Evolutionary conservation across 2,329 filamentous ascomycete genomes (phyloP).

Genomic region (Metarhizium anisopliae): DNA sequence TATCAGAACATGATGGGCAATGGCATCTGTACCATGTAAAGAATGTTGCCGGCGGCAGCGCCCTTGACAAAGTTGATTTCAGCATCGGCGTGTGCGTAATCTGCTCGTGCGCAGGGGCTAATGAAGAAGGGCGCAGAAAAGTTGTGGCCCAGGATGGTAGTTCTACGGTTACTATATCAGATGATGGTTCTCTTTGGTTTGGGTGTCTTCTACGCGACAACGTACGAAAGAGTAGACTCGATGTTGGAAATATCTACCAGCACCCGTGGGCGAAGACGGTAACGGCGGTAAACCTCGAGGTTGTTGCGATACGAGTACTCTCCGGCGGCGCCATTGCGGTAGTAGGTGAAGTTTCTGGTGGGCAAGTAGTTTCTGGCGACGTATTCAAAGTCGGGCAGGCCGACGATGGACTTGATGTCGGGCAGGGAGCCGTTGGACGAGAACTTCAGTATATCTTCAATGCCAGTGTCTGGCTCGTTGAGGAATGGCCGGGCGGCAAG

Average conservation of each 20-base stretch:
- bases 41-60: conserved; percentile 36
- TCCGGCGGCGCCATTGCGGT: conserved; percentile 45
- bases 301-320: conserved; percentile 50
- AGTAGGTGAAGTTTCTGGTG: conserved; percentile 42
- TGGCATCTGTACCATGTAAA: conserved; percentile 32
- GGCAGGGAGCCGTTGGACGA: conserved; percentile 12
- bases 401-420: conserved; percentile 32
- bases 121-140: conserved; percentile 48
- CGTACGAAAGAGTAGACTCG: conserved; percentile 23
- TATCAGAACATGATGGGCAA: conserved; percentile 19
- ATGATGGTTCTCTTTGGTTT: not conserved
- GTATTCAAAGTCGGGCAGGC: conserved; percentile 45
- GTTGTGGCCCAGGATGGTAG: conserved; percentile 43
- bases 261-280: conserved; percentile 36
- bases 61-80: conserved; percentile 42
- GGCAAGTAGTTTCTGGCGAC: conserved; percentile 40
- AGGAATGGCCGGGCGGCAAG: conserved; percentile 34
- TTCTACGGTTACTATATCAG: conserved; percentile 21
- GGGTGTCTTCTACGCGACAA: not conserved
- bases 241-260: conserved; percentile 40
- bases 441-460: conserved; percentile 24
- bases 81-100: conserved; percentile 33
- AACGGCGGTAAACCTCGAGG: conserved; percentile 42
- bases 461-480: conserved; percentile 36
- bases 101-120: conserved; percentile 36